These are phyloP conservation scores for Tylopilus sp. DNA, from an alignment of 768 basidiomycete genomes.

Conservation along the genomic window DNA sequence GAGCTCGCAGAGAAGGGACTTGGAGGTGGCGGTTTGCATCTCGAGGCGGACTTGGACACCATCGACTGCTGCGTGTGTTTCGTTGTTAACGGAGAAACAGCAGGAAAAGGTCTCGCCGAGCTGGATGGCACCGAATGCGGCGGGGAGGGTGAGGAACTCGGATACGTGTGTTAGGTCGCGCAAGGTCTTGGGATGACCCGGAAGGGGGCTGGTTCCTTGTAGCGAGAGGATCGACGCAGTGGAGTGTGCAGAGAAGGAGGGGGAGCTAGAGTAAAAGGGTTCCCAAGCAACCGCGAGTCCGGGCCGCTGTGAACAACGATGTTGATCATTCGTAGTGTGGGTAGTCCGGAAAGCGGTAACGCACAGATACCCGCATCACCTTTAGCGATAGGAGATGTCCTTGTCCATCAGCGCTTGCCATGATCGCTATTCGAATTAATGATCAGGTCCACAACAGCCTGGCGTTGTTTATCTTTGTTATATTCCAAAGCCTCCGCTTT, in stretches of 20 bases:
- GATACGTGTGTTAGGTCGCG: slow-evolving; percentile 78
- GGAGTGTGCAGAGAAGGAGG: slow-evolving; percentile 78
- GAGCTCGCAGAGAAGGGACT: slow-evolving; percentile 59
- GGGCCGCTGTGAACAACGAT: slow-evolving; percentile 51
- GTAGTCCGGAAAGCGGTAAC: slow-evolving; percentile 28
- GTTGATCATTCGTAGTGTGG: background rate
- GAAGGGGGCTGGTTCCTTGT: slow-evolving; percentile 66
- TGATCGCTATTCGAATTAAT: slow-evolving; percentile 8
- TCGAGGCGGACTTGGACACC: slow-evolving; percentile 70
- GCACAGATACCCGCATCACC: slow-evolving; percentile 85
- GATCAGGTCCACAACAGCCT: background rate
- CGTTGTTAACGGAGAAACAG: slow-evolving; percentile 80
- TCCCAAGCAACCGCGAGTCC: slow-evolving; percentile 75
- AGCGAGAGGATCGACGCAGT: slow-evolving; percentile 74
- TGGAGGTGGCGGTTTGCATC: slow-evolving; percentile 78
- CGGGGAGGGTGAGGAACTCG: slow-evolving; percentile 75
- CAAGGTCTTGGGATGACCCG: slow-evolving; percentile 78
- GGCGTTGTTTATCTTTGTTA: slow-evolving; percentile 25
- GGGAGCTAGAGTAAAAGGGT: slow-evolving; percentile 82
- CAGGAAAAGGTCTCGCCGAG: slow-evolving; percentile 88
- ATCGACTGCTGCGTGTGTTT: slow-evolving; percentile 58
- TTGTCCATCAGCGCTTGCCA: slow-evolving; percentile 46
- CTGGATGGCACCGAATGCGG: slow-evolving; percentile 83
- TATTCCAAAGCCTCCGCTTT: slow-evolving; percentile 12
- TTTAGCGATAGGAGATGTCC: slow-evolving; percentile 73